Conservation (phyloP, 352 stramenopile genomes). For the Phytophthora tubulina region DNA sequence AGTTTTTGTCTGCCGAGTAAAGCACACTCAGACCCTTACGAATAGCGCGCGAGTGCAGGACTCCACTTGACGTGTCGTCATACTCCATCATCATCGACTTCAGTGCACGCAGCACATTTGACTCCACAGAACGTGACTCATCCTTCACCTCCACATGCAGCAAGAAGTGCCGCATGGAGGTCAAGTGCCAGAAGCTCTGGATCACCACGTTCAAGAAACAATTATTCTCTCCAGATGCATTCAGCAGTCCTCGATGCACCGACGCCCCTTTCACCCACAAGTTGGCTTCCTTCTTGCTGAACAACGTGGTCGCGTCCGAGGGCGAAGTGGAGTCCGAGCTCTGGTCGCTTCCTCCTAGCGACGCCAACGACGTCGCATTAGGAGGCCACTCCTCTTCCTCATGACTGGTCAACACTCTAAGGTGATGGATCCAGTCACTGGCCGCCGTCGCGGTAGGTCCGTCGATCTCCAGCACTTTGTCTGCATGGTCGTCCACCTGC, state of each 20-base stretch:
- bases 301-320: conserved; percentile 26
- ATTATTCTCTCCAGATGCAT: conserved; percentile 88
- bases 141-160: conserved; percentile 90
- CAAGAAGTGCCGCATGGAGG: conserved; percentile 86
- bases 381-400: conserved; percentile 49
- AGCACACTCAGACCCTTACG: conserved; percentile 87
- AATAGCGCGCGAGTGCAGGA: conserved; percentile 79
- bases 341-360: conserved; percentile 42
- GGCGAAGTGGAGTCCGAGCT: conserved; percentile 30
- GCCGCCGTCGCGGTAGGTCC: conserved; percentile 63
- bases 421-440: conserved; percentile 80
- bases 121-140: conserved; percentile 67
- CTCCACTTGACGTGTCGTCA: conserved; percentile 82
- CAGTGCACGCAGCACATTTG: conserved; percentile 79
- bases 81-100: conserved; percentile 89
- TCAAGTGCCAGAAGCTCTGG: conserved; percentile 93
- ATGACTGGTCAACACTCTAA: conserved; percentile 61
- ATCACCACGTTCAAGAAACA: conserved; percentile 93
- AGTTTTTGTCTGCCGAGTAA: conserved; percentile 88
- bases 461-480: conserved; percentile 85
- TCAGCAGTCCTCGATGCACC: conserved; percentile 82
- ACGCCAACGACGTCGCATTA: conserved; percentile 32
- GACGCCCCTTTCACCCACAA: conserved; percentile 87
- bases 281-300: conserved; percentile 69
- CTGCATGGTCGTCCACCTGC: conserved; percentile 71